These are phyloP conservation scores for Copromyces sp. DNA, from an alignment of 495 filamentous ascomycete genomes.

Conservation along the genomic window DNA sequence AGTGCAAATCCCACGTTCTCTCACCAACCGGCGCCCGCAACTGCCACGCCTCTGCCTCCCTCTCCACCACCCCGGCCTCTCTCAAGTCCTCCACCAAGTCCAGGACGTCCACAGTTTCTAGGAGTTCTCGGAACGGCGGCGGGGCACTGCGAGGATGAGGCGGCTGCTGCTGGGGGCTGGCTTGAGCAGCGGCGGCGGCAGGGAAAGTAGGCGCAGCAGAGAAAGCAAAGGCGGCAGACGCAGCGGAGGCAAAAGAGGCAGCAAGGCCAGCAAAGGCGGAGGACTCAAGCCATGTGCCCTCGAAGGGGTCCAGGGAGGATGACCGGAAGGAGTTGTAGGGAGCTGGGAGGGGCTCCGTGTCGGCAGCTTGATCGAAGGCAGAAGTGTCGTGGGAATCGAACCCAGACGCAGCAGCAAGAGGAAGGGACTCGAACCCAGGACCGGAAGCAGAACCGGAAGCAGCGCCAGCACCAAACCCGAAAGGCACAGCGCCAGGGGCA, in stretches of 20 bases:
- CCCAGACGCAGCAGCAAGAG: background rate
- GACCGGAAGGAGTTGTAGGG: background rate
- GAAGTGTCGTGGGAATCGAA: background rate
- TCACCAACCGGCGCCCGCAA: background rate
- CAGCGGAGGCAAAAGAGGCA: background rate
- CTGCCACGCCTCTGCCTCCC: background rate
- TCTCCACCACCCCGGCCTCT: background rate
- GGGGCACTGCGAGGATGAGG: background rate
- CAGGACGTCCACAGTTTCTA: background rate
- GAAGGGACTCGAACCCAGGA: background rate
- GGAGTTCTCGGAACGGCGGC: background rate
- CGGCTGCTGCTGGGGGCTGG: background rate
- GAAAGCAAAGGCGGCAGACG: background rate
- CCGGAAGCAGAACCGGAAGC: background rate
- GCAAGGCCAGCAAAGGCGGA: background rate
- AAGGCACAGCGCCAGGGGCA: background rate
- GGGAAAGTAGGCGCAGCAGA: background rate
- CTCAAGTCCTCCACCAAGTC: background rate
- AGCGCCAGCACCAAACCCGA: background rate
- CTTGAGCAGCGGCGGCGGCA: background rate
- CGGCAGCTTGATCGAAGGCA: background rate
- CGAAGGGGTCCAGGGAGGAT: background rate
- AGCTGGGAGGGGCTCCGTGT: background rate
- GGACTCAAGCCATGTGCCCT: background rate
- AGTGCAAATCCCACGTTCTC: background rate